Percentiles rank a stretch among this genome's conserved stretches.
Evolutionary conservation across 495 filamentous ascomycete species (phyloP).

Genomic region (Friedmanniomyces endolithicus): DNA sequence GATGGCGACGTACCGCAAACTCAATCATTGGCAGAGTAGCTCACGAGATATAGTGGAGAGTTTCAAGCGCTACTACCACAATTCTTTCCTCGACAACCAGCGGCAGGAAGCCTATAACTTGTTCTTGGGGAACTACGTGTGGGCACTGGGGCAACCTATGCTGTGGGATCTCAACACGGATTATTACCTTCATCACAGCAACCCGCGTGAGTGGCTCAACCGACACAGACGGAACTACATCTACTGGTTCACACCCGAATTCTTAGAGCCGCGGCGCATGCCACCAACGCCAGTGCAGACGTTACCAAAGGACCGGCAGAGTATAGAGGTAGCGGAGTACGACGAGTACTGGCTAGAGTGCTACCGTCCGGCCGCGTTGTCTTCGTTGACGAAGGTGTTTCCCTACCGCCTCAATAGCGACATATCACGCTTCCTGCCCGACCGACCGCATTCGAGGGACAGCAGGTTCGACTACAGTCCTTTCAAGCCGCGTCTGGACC

Average conservation of each 20-base stretch:
- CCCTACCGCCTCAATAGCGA: constrained; percentile 82
- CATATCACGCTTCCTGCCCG: constrained; percentile 56
- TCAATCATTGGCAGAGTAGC: constrained; percentile 96
- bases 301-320: constrained; percentile 31
- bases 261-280: constrained; percentile 42
- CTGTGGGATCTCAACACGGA: constrained; percentile 93
- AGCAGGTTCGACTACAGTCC: constrained; percentile 55
- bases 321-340: constrained; percentile 43
- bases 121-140: constrained; percentile 94
- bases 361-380: constrained; percentile 74
- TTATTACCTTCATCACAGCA: constrained; percentile 87
- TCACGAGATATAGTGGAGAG: constrained; percentile 98
- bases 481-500: constrained; percentile 44
- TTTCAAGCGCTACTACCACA: constrained; percentile 98
- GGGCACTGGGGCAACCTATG: constrained; percentile 81
- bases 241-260: constrained; percentile 72
- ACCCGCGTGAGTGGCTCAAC: constrained; percentile 60
- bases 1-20: constrained; percentile 96
- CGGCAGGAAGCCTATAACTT: constrained; percentile 96
- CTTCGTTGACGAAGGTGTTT: constrained; percentile 79
- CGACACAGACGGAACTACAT: constrained; percentile 60
- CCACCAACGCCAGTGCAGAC: constrained; percentile 29
- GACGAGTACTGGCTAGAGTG: constrained; percentile 99
- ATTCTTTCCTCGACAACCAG: constrained; percentile 92
- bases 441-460: constrained; percentile 46